Conservation (phyloP, 164 flowering plant genomes). For the Magnolia sinica region DNA sequence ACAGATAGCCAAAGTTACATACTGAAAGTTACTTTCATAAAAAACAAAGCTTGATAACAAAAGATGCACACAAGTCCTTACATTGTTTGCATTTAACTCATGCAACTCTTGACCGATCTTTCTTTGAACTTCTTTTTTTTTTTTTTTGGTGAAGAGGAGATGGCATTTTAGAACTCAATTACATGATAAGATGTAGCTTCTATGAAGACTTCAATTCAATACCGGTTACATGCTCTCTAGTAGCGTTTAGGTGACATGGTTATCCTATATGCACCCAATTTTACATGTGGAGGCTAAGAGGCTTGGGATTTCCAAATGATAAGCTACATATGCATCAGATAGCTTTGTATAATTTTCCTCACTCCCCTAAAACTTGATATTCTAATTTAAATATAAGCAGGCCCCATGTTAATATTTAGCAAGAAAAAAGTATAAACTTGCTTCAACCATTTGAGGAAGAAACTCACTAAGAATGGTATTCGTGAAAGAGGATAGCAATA, state of each 20-base stretch:
- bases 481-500: neutral
- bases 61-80: neutral
- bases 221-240: neutral
- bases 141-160: neutral
- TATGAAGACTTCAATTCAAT: too few species aligned
- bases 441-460: neutral
- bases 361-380: neutral
- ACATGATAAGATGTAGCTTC: too few species aligned
- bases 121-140: neutral
- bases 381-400: too few species aligned
- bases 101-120: neutral
- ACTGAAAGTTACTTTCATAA: neutral
- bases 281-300: neutral
- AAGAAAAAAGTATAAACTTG: neutral
- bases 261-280: neutral
- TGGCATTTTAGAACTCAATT: neutral
- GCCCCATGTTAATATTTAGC: too few species aligned
- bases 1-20: constrained; percentile 6
- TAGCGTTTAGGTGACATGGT: neutral
- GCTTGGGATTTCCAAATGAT: neutral
- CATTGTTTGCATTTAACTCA: neutral
- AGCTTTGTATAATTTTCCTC: neutral
- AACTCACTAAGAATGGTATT: neutral
- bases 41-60: neutral
- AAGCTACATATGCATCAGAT: neutral